These are phyloP conservation scores for Aspergillus sp. DNA, from an alignment of 2,329 filamentous ascomycete genomes.

Conservation along the genomic window DNA sequence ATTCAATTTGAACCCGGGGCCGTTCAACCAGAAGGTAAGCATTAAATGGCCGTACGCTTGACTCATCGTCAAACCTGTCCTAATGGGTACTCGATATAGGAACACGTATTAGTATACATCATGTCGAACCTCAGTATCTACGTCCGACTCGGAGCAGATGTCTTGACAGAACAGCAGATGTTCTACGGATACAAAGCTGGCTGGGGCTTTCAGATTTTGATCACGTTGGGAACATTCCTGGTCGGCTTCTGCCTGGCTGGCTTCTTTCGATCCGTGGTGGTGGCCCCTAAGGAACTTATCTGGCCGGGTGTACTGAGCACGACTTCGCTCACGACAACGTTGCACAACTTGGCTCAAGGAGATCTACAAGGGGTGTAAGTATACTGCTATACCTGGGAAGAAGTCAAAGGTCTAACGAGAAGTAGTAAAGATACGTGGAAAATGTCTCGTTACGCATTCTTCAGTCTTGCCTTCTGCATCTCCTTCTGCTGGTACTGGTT, in stretches of 20 bases:
- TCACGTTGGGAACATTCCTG: slow-evolving; percentile 67
- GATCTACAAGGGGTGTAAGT: slow-evolving; percentile 43
- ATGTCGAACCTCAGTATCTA: slow-evolving; percentile 35
- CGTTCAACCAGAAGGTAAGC: slow-evolving; percentile 32
- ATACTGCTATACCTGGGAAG: slow-evolving; percentile 3
- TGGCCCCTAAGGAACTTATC: slow-evolving; percentile 59
- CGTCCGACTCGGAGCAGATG: slow-evolving; percentile 28
- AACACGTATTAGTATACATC: slow-evolving; percentile 29
- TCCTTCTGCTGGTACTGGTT: slow-evolving; percentile 34
- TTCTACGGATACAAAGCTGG: slow-evolving; percentile 30
- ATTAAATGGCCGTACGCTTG: too few species aligned
- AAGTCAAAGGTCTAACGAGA: not conserved
- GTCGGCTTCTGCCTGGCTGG: slow-evolving; percentile 63
- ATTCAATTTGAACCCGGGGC: slow-evolving; percentile 31
- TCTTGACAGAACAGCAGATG: slow-evolving; percentile 31
- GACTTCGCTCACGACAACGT: slow-evolving; percentile 67
- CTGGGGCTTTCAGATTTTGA: slow-evolving; percentile 33
- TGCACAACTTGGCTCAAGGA: slow-evolving; percentile 61
- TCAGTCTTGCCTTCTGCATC: slow-evolving; percentile 19
- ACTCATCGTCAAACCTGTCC: not conserved
- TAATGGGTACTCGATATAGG: slow-evolving; percentile 14
- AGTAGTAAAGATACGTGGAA: slow-evolving; percentile 41
- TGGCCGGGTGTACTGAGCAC: slow-evolving; percentile 56
- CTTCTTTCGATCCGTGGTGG: slow-evolving; percentile 62
- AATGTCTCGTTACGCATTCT: slow-evolving; percentile 36